Percentiles rank a stretch among this genome's conserved stretches.
phyloP scores from a whole-genome alignment of 768 basidiomycete genomes.

The Lentinus tigrinus region DNA sequence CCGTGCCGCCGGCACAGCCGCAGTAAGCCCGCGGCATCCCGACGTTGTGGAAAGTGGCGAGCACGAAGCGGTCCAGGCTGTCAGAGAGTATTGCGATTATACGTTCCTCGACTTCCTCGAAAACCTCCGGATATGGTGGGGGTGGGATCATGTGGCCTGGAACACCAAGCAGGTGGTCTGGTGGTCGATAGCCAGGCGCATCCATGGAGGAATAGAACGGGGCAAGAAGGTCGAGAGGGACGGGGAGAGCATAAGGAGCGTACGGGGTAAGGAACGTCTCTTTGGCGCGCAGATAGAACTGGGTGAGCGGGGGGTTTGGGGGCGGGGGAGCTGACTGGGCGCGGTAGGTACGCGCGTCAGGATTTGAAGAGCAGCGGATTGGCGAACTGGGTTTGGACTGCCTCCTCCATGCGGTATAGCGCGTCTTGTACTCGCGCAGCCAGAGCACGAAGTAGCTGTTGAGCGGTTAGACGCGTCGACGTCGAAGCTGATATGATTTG shows the following conservation, averaged over 20 bases:
- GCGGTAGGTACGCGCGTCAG: conserved; percentile 15
- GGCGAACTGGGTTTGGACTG: conserved; percentile 26
- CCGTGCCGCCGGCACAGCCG: conserved; percentile 62
- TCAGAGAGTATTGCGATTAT: conserved; percentile 58
- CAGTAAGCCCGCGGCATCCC: conserved; percentile 69
- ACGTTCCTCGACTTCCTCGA: conserved; percentile 58
- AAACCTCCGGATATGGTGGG: conserved; percentile 67
- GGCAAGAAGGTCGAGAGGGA: conserved; percentile 64
- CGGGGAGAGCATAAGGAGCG: conserved; percentile 68
- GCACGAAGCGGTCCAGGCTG: conserved; percentile 64
- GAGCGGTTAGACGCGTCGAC: not conserved
- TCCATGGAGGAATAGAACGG: conserved; percentile 32
- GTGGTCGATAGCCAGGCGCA: not conserved
- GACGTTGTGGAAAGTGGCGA: conserved; percentile 68
- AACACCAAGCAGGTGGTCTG: conserved; percentile 2
- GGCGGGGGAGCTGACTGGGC: conserved; percentile 15
- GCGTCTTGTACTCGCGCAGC: conserved; percentile 68
- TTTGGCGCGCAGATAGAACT: conserved; percentile 79
- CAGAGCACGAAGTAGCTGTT: conserved; percentile 76
- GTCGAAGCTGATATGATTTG: not conserved
- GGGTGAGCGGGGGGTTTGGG: conserved; percentile 45
- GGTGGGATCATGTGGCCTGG: conserved; percentile 16
- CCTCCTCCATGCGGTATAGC: conserved; percentile 42
- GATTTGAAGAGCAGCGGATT: conserved; percentile 20
- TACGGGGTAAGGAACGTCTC: conserved; percentile 78